Percentiles rank a stretch among this genome's conserved stretches.
Evolutionary conservation across 805 yeast species (phyloP).

Genomic region (Kodamaea fukazawae): DNA sequence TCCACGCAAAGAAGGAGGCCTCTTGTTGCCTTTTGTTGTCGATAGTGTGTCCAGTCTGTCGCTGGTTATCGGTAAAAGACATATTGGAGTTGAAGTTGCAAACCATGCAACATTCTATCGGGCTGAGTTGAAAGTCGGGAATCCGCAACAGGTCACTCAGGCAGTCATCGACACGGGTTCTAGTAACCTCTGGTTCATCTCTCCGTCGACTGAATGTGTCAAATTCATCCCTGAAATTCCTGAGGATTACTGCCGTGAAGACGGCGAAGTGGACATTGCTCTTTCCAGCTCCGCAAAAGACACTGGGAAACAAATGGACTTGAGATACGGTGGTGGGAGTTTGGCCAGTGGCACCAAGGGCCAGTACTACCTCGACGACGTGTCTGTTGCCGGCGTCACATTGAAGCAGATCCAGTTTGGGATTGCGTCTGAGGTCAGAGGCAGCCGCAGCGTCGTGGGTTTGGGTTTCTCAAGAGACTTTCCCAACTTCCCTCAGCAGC

Average conservation of each 20-base stretch:
- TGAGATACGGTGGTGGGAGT: conserved; percentile 4
- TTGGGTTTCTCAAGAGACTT: conserved; percentile 30
- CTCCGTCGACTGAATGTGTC: background rate
- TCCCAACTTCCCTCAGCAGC: conserved; percentile 61
- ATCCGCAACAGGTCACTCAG: conserved; percentile 22
- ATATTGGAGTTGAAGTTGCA: background rate
- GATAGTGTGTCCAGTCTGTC: background rate
- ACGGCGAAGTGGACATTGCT: conserved; percentile 1
- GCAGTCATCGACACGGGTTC: conserved; percentile 14
- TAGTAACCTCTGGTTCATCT: conserved; percentile 5
- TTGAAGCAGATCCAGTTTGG: conserved; percentile 5
- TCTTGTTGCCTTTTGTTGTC: background rate
- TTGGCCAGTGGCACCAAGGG: conserved; percentile 1
- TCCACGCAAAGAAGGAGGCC: background rate
- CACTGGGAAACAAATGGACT: background rate
- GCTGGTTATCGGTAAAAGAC: background rate
- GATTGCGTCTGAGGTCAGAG: background rate
- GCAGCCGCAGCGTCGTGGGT: conserved; percentile 1
- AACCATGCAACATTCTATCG: background rate
- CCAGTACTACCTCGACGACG: conserved; percentile 5
- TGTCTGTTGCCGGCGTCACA: conserved; percentile 7
- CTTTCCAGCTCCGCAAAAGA: background rate
- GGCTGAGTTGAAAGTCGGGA: conserved; percentile 7
- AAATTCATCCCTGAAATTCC: background rate
- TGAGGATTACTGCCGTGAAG: conserved; percentile 1